phyloP scores from a whole-genome alignment of 768 basidiomycete genomes.

The Pisolithus orientalis region DNA sequence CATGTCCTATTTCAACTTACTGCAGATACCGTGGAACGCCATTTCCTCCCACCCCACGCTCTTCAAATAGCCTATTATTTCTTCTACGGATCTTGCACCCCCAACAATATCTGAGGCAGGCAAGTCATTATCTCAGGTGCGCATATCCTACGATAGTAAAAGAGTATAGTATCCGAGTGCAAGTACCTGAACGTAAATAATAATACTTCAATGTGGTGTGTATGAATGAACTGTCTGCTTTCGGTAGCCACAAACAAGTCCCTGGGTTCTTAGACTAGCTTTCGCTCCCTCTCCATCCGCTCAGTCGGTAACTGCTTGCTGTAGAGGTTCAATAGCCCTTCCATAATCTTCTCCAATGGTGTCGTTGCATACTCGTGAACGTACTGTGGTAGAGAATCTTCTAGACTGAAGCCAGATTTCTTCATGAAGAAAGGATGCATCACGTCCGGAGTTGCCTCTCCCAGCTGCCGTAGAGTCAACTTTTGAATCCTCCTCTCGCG shows the following conservation, averaged over 20 bases:
- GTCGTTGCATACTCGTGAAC: slow-evolving; percentile 83
- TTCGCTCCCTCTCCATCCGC: slow-evolving; percentile 8
- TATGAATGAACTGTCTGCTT: too few species aligned
- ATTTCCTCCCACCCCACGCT: neutral
- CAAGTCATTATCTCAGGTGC: too few species aligned
- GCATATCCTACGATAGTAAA: too few species aligned
- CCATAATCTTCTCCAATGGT: slow-evolving; percentile 81
- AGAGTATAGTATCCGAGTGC: too few species aligned
- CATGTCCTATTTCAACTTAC: slow-evolving; percentile 2
- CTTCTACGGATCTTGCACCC: too few species aligned
- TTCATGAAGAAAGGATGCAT: slow-evolving; percentile 88
- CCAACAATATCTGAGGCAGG: too few species aligned
- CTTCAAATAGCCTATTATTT: too few species aligned
- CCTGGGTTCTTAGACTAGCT: neutral
- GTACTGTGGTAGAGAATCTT: slow-evolving; percentile 81
- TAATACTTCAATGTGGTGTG: too few species aligned
- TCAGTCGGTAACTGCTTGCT: slow-evolving; percentile 54
- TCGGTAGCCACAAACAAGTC: too few species aligned
- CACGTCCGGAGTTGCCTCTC: slow-evolving; percentile 84
- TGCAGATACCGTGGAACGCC: neutral
- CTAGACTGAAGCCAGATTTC: slow-evolving; percentile 75
- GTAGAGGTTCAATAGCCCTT: slow-evolving; percentile 68
- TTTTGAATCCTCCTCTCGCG: slow-evolving; percentile 65
- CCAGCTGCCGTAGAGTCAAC: slow-evolving; percentile 79
- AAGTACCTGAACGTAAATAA: too few species aligned